phyloP scores from a whole-genome alignment of 768 basidiomycete species.

The Suillus fuscotomentosus region DNA sequence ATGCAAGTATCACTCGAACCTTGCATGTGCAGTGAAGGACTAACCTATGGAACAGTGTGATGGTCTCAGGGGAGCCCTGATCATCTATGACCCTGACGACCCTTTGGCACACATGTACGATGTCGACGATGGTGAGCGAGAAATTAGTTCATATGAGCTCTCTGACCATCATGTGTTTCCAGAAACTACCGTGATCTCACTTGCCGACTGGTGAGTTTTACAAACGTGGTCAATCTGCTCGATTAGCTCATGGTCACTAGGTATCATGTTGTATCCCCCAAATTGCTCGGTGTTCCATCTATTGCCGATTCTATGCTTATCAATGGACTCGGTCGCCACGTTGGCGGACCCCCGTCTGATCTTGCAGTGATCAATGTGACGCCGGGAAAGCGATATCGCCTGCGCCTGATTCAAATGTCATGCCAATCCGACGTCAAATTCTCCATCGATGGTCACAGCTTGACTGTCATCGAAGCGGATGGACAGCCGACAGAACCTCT shows the following conservation, averaged over 20 bases:
- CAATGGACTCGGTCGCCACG: constrained; percentile 38
- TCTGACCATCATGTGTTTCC: not conserved
- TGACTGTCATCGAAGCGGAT: constrained; percentile 49
- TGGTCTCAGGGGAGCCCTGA: constrained; percentile 26
- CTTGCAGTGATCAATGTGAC: constrained; percentile 36
- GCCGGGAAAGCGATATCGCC: constrained; percentile 35
- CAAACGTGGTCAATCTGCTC: not conserved
- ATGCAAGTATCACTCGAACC: constrained; percentile 16
- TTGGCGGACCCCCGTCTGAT: constrained; percentile 29
- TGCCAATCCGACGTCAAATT: constrained; percentile 44
- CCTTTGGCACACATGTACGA: constrained; percentile 40
- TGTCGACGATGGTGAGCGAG: constrained; percentile 38
- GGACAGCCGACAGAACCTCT: constrained; percentile 38
- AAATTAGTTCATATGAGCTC: not conserved
- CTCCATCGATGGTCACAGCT: constrained; percentile 42
- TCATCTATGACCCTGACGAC: constrained; percentile 43
- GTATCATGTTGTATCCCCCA: constrained; percentile 20
- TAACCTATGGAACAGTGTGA: constrained; percentile 13
- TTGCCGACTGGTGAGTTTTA: constrained; percentile 35
- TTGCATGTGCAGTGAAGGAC: not conserved
- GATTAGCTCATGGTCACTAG: constrained; percentile 5
- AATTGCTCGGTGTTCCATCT: constrained; percentile 14
- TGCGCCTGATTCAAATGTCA: constrained; percentile 36
- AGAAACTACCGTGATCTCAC: constrained; percentile 44
- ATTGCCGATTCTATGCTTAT: constrained; percentile 32